Base-by-base conservation (phyloP, 2,329 filamentous ascomycete genomes). In the Meredithiella fracta region DNA sequence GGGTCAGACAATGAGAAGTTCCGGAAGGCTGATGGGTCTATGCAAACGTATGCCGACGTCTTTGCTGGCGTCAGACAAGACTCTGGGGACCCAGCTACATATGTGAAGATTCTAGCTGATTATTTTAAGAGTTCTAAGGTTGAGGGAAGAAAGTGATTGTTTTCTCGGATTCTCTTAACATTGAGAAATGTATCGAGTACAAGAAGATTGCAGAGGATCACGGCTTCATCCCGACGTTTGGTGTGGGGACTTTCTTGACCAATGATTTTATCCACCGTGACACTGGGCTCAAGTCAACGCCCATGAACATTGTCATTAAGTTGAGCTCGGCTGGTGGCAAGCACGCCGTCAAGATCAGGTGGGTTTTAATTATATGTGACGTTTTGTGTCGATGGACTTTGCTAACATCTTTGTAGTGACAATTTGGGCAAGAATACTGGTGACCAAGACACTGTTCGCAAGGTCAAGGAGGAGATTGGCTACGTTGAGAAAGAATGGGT, bases 261-360 rank as follows among this genome's bases (percentile, higher is more conserved):
- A 96, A 98, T 65, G 92, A 98, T 68, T 98, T 92, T 66, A 72
- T 71, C n/a, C 79, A 85, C 61, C 71, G 77, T 59, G 80, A 75
- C 37, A 85, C 82, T 0, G 82, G 83, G 40, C 80, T 81, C 62
- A 97, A 96, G 69, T 96, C 90, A 0, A 80, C 82, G 15, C 92
- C 92, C 0, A 72, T 98, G 55, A 98, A 98, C 64, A 98, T 98
- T 63, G 92, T 98, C 62, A 96, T 98, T 71, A 98, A 98, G 71
- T 77, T 98, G 59, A 87, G 86, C 60, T 89, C 86, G 8, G 92
- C 89, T 0, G 79, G 74, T 14, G 90, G 90, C 4, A 79, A 82
- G 50, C 79, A 84, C 0, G 90, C 92, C 1, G 81, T 98, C 65
- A 98, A 98, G 73, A 86, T 98, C 62, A 96, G 70, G 71, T 71